Conservation (phyloP, 1,284 basidiomycete genomes). For the Fistulinella cinereoalba region DNA sequence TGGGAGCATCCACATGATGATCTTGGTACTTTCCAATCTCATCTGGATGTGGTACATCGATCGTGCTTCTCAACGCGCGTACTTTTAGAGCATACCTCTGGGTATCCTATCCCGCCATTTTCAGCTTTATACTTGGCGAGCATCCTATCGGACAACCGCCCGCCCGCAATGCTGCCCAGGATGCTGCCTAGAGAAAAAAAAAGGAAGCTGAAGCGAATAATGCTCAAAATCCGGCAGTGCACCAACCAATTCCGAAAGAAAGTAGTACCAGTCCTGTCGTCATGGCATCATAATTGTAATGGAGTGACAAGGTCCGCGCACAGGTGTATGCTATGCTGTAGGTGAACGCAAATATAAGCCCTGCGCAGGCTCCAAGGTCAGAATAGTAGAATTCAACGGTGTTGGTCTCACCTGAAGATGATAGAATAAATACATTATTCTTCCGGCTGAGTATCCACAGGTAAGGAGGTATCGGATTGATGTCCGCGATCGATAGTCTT, state of each 20-base stretch:
- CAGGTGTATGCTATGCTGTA: conserved; percentile 74
- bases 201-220: background rate
- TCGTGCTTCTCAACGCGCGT: too few relatives aligned
- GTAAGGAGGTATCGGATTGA: conserved; percentile 71
- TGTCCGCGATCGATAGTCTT: conserved; percentile 61
- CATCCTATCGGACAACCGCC: conserved; percentile 71
- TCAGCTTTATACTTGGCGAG: conserved; percentile 53
- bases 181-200: conserved; percentile 55
- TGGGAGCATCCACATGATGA: conserved; percentile 55
- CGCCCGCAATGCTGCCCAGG: conserved; percentile 71
- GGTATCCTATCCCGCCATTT: conserved; percentile 57
- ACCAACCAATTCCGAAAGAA: conserved; percentile 63
- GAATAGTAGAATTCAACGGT: background rate
- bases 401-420: conserved; percentile 37
- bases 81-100: conserved; percentile 76
- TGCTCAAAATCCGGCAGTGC: background rate
- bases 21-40: conserved; percentile 64
- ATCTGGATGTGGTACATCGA: conserved; percentile 44
- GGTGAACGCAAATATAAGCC: conserved; percentile 66
- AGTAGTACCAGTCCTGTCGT: conserved; percentile 77
- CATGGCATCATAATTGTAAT: conserved; percentile 71
- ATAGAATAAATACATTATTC: conserved; percentile 67
- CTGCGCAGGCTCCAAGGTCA: conserved; percentile 35
- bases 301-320: conserved; percentile 62
- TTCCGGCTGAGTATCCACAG: conserved; percentile 54